phyloP scores from a whole-genome alignment of 306 rosid genomes.

The Gastrolobium bilobum region DNA sequence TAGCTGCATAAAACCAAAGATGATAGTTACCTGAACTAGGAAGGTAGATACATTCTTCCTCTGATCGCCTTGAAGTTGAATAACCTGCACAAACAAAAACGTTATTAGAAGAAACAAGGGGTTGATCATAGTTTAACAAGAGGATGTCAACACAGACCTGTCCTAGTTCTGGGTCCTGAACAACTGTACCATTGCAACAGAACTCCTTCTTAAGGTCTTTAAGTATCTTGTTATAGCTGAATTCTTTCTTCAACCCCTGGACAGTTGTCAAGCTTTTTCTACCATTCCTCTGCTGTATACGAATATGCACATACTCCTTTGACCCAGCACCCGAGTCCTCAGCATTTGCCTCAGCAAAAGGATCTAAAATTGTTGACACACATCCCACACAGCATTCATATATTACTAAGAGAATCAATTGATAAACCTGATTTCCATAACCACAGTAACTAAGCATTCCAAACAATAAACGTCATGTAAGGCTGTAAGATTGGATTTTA shows the following conservation, averaged over 20 bases:
- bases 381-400: not conserved
- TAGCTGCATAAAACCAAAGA: constrained; percentile 15
- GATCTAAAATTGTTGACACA: constrained; percentile 60
- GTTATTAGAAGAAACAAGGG: constrained; percentile 14
- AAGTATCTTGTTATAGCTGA: constrained; percentile 89
- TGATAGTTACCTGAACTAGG: constrained; percentile 71
- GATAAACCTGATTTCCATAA: not conserved
- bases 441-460: constrained; percentile 4
- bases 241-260: constrained; percentile 94
- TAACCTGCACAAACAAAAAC: constrained; percentile 63
- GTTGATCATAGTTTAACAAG: not conserved
- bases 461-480: no score
- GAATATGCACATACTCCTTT: constrained; percentile 94
- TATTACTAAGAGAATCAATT: not conserved
- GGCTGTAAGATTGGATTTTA: not conserved
- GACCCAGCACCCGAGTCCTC: constrained; percentile 84
- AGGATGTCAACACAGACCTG: constrained; percentile 62
- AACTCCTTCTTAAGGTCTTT: constrained; percentile 90
- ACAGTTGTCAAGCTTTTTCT: constrained; percentile 94
- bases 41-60: constrained; percentile 71
- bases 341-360: constrained; percentile 94
- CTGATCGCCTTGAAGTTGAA: constrained; percentile 97
- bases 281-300: constrained; percentile 91
- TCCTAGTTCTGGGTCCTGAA: constrained; percentile 93
- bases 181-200: constrained; percentile 96